Conservation (phyloP, 257 asterid genomes). For the Solanum tacnaense region DNA sequence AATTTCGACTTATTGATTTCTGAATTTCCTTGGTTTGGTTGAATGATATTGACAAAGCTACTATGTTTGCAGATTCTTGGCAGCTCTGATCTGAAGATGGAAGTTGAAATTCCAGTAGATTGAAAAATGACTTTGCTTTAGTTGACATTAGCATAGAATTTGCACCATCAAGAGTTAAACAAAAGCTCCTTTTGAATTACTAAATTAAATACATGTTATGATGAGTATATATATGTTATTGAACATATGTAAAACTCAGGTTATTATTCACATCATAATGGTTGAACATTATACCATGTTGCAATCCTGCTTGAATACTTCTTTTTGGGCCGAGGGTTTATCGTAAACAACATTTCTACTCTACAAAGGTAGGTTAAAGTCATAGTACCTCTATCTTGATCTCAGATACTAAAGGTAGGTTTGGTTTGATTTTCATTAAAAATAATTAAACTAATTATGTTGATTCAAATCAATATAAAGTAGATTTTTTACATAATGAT, state of each 20-base stretch:
- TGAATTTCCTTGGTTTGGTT: background rate
- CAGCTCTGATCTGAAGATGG: slow-evolving; percentile 50
- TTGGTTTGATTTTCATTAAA: too few species aligned
- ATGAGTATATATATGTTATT: background rate
- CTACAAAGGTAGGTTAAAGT: background rate
- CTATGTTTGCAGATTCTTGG: slow-evolving; percentile 45
- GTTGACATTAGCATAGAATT: background rate
- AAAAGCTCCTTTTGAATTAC: background rate
- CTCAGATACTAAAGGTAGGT: background rate
- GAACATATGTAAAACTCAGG: background rate
- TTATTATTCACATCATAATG: background rate
- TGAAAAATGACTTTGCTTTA: slow-evolving; percentile 10
- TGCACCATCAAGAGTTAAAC: background rate
- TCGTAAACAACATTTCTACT: background rate
- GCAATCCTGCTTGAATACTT: background rate
- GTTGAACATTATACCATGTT: background rate
- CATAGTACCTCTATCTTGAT: background rate
- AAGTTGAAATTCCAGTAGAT: slow-evolving; percentile 75
- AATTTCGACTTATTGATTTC: background rate
- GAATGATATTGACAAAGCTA: background rate
- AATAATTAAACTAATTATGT: too few species aligned
- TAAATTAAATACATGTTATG: background rate
- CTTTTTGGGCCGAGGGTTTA: background rate
- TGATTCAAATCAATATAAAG: too few species aligned
- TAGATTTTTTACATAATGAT: too few species aligned